These are phyloP conservation scores for Cornus suecica DNA, from an alignment of 148 eudicot species.

Conservation along the genomic window DNA sequence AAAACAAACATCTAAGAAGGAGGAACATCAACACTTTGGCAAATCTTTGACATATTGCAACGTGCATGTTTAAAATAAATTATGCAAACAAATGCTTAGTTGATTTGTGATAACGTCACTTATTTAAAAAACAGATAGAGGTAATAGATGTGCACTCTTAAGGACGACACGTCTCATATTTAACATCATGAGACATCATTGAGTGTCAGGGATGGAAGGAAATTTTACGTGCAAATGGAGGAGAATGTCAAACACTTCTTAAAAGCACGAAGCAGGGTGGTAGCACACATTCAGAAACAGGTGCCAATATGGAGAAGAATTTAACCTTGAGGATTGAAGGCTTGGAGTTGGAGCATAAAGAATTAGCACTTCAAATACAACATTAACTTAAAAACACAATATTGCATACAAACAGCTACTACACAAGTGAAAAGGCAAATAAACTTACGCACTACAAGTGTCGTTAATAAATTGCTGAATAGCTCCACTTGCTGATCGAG, in stretches of 20 bases:
- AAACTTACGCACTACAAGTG: slow-evolving; percentile 58
- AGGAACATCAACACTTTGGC: neutral
- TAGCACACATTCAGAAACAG: neutral
- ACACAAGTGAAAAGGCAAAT: neutral
- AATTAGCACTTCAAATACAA: neutral
- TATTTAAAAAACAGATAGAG: too few relatives aligned
- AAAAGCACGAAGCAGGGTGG: neutral
- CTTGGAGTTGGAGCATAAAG: neutral
- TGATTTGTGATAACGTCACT: neutral
- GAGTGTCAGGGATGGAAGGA: neutral
- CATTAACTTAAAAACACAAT: neutral
- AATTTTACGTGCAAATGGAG: neutral
- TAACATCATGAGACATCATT: neutral
- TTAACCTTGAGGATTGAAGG: neutral
- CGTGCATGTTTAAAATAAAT: neutral
- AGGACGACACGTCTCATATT: neutral
- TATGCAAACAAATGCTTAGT: slow-evolving; percentile 1
- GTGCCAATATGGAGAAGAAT: neutral
- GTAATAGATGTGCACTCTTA: neutral
- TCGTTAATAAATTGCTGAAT: slow-evolving; percentile 54
- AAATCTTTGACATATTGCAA: neutral
- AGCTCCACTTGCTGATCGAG: slow-evolving; percentile 58
- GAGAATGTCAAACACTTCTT: neutral
- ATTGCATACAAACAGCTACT: neutral
- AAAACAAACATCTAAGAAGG: neutral